These are phyloP conservation scores for Didymella glomerata DNA, from an alignment of 2,329 filamentous ascomycete genomes.

Conservation along the genomic window DNA sequence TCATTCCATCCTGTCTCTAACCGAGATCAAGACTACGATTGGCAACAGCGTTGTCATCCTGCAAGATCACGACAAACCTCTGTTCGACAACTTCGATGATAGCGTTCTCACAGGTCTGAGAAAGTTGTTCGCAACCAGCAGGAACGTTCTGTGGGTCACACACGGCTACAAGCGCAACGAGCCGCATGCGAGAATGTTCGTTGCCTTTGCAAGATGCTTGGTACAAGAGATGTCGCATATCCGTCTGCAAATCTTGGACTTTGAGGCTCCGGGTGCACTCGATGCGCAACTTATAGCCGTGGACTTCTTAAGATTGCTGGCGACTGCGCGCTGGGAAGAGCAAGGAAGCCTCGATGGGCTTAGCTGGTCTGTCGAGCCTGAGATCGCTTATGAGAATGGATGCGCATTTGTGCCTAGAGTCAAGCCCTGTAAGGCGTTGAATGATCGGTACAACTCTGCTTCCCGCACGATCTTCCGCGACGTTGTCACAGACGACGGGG, in stretches of 20 bases:
- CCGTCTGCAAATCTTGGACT: slow-evolving; percentile 21
- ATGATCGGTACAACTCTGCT: slow-evolving; percentile 35
- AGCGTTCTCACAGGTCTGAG: slow-evolving; percentile 6
- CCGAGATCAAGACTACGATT: background rate
- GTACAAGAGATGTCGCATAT: slow-evolving; percentile 17
- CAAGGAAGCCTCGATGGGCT: background rate
- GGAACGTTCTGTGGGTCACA: slow-evolving; percentile 26
- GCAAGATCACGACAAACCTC: slow-evolving; percentile 9
- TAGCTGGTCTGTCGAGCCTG: slow-evolving; percentile 11
- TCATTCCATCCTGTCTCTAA: background rate
- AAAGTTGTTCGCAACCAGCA: slow-evolving; percentile 2
- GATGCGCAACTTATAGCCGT: background rate
- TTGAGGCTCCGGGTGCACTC: background rate
- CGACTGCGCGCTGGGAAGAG: background rate
- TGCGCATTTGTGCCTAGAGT: slow-evolving; percentile 10
- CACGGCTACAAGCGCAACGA: slow-evolving; percentile 4
- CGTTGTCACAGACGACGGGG: background rate
- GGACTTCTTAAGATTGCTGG: background rate
- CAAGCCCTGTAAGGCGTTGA: slow-evolving; percentile 9
- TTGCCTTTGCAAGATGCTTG: slow-evolving; percentile 18
- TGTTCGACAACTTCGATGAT: background rate
- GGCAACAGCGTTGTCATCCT: background rate
- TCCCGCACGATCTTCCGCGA: background rate
- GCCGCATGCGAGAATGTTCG: slow-evolving; percentile 23
- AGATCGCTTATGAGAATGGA: background rate